A percentile compares a stretch with the other conserved stretches of the same genome.
Evolutionary conservation across 1,139 yeast species (phyloP).

Genomic region (Waltiozyma sp.): DNA sequence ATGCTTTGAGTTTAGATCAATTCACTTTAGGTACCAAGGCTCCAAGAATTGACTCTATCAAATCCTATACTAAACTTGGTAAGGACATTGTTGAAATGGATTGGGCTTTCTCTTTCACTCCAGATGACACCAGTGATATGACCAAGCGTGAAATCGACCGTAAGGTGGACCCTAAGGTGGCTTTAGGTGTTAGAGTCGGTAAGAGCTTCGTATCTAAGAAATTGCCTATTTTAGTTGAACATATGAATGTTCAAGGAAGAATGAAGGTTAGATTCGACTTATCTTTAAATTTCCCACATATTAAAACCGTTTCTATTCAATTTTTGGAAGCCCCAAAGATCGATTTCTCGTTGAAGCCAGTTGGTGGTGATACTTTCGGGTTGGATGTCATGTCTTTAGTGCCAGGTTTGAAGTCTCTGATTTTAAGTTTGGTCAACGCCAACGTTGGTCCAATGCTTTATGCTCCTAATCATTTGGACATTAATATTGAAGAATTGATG

Average conservation of each 20-base stretch:
- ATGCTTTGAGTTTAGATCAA: constrained; percentile 57
- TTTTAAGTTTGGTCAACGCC: constrained; percentile 56
- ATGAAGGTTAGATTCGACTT: constrained; percentile 57
- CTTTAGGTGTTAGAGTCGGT: constrained; percentile 69
- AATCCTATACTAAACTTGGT: constrained; percentile 60
- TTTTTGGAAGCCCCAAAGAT: constrained; percentile 69
- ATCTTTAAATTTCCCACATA: constrained; percentile 60
- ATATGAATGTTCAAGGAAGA: constrained; percentile 65
- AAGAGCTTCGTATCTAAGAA: constrained; percentile 66
- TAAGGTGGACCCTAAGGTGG: constrained; percentile 69
- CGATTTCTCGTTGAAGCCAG: constrained; percentile 74
- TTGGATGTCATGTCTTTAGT: constrained; percentile 72
- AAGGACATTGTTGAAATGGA: constrained; percentile 66
- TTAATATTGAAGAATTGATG: constrained; percentile 62
- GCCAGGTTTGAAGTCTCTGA: constrained; percentile 71
- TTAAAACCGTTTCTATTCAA: constrained; percentile 57
- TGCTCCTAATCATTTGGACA: constrained; percentile 72
- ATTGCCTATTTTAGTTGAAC: constrained; percentile 67
- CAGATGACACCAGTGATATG: constrained; percentile 75
- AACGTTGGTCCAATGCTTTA: constrained; percentile 65
- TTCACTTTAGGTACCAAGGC: constrained; percentile 74
- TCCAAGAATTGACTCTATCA: constrained; percentile 60
- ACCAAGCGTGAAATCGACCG: constrained; percentile 60
- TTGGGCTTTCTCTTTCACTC: constrained; percentile 72
- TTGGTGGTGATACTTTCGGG: constrained; percentile 79